Evolutionary conservation across 1,139 yeast genomes (phyloP).

Genomic region (Suhomyces atakaporum): DNA sequence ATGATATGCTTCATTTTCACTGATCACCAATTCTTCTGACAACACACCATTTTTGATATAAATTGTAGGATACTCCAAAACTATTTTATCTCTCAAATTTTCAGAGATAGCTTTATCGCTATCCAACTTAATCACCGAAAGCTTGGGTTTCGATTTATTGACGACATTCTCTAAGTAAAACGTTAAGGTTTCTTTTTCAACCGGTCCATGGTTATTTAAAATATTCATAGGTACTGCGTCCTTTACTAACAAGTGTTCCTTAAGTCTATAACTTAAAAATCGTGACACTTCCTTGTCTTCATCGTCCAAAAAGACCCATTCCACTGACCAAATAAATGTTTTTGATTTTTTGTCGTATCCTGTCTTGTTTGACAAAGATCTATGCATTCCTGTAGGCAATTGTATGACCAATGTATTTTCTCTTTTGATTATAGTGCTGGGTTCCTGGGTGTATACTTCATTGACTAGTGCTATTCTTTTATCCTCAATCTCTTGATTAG

Average conservation of each 20-base stretch:
- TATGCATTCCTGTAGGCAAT: conserved; percentile 76
- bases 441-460: conserved; percentile 26
- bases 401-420: conserved; percentile 43
- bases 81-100: conserved; percentile 54
- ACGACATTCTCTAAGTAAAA: conserved; percentile 42
- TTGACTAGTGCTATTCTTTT: conserved; percentile 26
- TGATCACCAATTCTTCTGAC: conserved; percentile 14
- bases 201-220: conserved; percentile 18
- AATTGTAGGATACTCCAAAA: conserved; percentile 78
- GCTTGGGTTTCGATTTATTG: conserved; percentile 15
- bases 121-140: conserved; percentile 28
- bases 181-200: conserved; percentile 24
- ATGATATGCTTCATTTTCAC: conserved; percentile 24
- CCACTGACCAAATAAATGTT: conserved; percentile 76
- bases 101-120: conserved; percentile 35
- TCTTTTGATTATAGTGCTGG: conserved; percentile 31
- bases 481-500: conserved; percentile 25
- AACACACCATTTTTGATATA: conserved; percentile 33
- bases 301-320: conserved; percentile 56
- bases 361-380: conserved; percentile 67
- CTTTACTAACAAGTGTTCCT: conserved; percentile 35
- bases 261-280: conserved; percentile 49
- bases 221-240: conserved; percentile 46
- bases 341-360: conserved; percentile 70
- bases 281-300: conserved; percentile 25